Conservation (phyloP, 1,284 basidiomycete species). For the Afroboletus lepidellus region DNA sequence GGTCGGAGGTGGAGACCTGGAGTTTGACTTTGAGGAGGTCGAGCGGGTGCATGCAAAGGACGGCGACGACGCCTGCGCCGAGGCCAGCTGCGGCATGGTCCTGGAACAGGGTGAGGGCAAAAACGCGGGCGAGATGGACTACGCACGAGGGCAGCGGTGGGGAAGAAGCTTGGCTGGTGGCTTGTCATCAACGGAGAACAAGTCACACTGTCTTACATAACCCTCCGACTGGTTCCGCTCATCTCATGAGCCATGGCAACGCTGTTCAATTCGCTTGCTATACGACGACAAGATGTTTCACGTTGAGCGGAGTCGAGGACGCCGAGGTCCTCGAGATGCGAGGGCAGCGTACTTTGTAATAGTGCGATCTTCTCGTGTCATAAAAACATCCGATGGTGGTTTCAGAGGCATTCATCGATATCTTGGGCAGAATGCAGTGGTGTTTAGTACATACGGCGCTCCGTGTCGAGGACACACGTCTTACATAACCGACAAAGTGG, state of each 20-base stretch:
- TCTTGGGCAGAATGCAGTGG: no score
- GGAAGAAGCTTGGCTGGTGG: slow-evolving; percentile 66
- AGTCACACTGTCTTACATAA: slow-evolving; percentile 16
- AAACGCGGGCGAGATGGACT: accelerated
- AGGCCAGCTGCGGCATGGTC: slow-evolving; percentile 96
- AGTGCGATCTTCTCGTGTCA: no score
- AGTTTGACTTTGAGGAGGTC: slow-evolving; percentile 96
- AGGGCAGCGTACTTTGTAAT: no score
- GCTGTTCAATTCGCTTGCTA: not conserved
- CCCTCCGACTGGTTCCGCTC: no score
- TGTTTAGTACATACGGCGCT: no score
- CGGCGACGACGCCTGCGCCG: slow-evolving; percentile 89
- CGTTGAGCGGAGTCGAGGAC: no score
- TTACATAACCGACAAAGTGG: no score
- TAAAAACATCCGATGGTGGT: no score
- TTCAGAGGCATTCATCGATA: no score
- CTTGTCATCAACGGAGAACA: slow-evolving; percentile 23
- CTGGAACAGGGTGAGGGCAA: slow-evolving; percentile 33
- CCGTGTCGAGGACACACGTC: no score
- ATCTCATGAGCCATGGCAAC: not conserved
- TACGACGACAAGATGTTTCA: no score
- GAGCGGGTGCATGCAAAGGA: slow-evolving; percentile 96
- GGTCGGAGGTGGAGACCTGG: slow-evolving; percentile 80
- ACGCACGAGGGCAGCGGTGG: slow-evolving; percentile 62
- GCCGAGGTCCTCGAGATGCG: no score